phyloP scores from a whole-genome alignment of 768 basidiomycete genomes.

The Psilocybe azurescens region DNA sequence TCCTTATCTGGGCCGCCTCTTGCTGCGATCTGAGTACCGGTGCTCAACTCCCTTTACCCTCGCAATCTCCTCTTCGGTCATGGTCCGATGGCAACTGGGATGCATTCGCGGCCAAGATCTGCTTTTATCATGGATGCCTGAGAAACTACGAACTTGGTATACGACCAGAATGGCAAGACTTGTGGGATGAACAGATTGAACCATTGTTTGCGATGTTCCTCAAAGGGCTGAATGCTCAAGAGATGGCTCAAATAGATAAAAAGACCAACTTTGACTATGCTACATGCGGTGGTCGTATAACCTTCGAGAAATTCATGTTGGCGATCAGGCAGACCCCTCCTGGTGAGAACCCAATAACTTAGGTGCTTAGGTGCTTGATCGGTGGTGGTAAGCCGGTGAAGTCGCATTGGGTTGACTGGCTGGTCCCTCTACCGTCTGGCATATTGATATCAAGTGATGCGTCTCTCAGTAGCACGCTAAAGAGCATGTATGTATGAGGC shows the following conservation, averaged over 20 bases:
- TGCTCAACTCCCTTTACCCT: neutral
- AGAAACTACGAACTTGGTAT: neutral
- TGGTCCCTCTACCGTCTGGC: too few species aligned
- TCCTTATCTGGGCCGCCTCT: slow-evolving; percentile 27
- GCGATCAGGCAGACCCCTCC: too few species aligned
- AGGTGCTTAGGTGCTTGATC: too few species aligned
- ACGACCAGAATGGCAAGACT: neutral
- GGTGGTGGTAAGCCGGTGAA: too few species aligned
- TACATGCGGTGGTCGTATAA: neutral
- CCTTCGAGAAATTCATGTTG: neutral
- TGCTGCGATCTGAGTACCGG: slow-evolving; percentile 8
- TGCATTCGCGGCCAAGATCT: neutral
- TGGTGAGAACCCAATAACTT: too few species aligned
- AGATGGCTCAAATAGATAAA: too few species aligned
- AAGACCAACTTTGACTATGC: neutral
- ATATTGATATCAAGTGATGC: too few species aligned
- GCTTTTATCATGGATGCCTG: neutral
- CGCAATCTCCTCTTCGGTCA: neutral
- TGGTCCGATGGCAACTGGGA: neutral
- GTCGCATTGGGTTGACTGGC: too few species aligned
- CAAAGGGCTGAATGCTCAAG: neutral
- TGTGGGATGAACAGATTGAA: neutral
- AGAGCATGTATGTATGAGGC: too few species aligned
- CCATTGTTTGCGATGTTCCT: neutral
- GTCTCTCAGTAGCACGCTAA: too few species aligned